Evolutionary conservation across 345 rosid species (phyloP).

Genomic region (Syzygium oleosum): DNA sequence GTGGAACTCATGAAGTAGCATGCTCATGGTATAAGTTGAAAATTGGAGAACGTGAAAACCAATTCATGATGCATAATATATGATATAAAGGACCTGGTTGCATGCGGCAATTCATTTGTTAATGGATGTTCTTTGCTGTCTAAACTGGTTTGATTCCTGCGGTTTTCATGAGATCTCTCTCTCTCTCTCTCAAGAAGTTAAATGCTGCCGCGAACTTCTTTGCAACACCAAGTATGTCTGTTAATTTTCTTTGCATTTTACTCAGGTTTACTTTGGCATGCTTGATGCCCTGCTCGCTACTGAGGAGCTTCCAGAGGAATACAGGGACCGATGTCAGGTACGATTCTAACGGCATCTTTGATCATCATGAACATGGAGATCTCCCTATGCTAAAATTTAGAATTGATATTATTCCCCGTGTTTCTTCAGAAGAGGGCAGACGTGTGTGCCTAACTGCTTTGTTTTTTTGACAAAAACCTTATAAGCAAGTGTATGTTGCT

Average conservation of each 20-base stretch:
- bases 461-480: neutral
- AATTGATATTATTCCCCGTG: neutral
- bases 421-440: neutral
- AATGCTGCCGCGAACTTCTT: neutral
- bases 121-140: neutral
- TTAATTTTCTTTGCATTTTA: neutral
- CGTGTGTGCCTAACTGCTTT: neutral
- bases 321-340: conserved; percentile 72
- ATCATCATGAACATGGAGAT: neutral
- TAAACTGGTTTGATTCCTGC: neutral
- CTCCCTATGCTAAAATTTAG: neutral
- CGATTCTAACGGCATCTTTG: neutral
- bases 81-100: neutral
- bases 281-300: conserved; percentile 83
- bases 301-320: conserved; percentile 92
- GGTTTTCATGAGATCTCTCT: neutral
- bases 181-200: neutral
- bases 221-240: neutral
- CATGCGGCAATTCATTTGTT: neutral
- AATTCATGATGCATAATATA: neutral
- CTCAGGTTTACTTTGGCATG: conserved; percentile 91
- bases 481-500: neutral
- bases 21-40: neutral
- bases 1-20: neutral
- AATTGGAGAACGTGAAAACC: neutral